A percentile compares a stretch with the other conserved stretches of the same genome.
These are phyloP conservation scores for Eragrostis nindensis DNA, from an alignment of 176 grass and related monocot species.

Conservation along the genomic window DNA sequence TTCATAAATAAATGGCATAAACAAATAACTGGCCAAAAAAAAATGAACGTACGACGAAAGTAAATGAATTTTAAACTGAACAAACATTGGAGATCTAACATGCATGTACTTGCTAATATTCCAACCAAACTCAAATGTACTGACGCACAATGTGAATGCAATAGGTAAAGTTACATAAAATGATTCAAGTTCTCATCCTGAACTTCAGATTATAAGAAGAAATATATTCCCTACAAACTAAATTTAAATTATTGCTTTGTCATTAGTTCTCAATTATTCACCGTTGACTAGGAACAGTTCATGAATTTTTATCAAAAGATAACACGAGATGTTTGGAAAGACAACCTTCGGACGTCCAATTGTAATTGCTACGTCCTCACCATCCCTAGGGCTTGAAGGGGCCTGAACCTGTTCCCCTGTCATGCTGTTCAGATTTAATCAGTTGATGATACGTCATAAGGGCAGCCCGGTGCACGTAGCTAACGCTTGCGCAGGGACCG, in stretches of 20 bases:
- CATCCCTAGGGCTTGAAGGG: slow-evolving; percentile 92
- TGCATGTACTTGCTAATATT: not conserved
- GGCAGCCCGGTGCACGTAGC: no score
- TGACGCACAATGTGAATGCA: not conserved
- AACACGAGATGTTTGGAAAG: slow-evolving; percentile 21
- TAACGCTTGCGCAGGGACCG: no score
- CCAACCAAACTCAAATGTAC: not conserved
- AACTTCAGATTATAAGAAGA: slow-evolving; percentile 19
- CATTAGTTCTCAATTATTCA: slow-evolving; percentile 23
- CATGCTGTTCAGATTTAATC: slow-evolving; percentile 83
- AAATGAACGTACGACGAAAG: not conserved
- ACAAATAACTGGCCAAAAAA: not conserved
- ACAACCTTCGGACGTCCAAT: slow-evolving; percentile 75
- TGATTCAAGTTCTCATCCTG: slow-evolving; percentile 11
- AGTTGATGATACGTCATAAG: slow-evolving; percentile 45
- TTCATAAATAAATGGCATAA: not conserved
- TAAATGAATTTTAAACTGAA: not conserved
- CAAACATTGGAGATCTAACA: not conserved
- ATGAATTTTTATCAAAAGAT: slow-evolving; percentile 9
- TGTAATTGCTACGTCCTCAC: slow-evolving; percentile 90
- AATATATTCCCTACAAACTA: not conserved
- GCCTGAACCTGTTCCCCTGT: slow-evolving; percentile 89
- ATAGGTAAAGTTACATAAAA: slow-evolving; percentile 10
- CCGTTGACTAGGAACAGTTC: slow-evolving; percentile 1
- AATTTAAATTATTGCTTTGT: not conserved